A percentile compares a stretch with the other conserved stretches of the same genome.
These are phyloP conservation scores for Orbilia oligospora DNA, from an alignment of 2,329 filamentous ascomycete genomes.

Conservation along the genomic window DNA sequence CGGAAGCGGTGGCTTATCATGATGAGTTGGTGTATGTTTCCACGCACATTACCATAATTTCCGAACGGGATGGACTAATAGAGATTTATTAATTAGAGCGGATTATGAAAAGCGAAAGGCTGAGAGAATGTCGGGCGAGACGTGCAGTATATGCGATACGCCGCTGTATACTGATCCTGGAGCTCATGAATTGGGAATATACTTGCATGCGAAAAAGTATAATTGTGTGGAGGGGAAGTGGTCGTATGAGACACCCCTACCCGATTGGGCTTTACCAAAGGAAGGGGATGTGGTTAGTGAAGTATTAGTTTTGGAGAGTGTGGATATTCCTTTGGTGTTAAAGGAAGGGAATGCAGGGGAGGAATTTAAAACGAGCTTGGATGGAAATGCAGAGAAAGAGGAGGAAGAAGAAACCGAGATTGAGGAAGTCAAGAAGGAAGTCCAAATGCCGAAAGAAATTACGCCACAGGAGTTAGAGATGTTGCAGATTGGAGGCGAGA, in stretches of 20 bases:
- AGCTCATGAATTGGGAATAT: slow-evolving; percentile 84
- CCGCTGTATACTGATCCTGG: slow-evolving; percentile 94
- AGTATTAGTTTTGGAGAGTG: slow-evolving; percentile 46
- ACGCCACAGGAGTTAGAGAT: slow-evolving; percentile 51
- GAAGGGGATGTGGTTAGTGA: slow-evolving; percentile 53
- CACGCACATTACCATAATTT: neutral
- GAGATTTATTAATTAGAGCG: slow-evolving; percentile 28
- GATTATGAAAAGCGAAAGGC: slow-evolving; percentile 90
- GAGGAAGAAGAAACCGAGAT: neutral
- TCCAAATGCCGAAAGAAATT: slow-evolving; percentile 36
- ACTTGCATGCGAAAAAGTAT: slow-evolving; percentile 92
- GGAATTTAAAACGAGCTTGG: slow-evolving; percentile 40
- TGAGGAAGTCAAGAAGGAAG: slow-evolving; percentile 20
- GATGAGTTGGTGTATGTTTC: slow-evolving; percentile 82
- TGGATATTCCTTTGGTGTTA: slow-evolving; percentile 56
- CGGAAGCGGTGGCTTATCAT: slow-evolving; percentile 91
- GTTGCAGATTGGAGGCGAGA: slow-evolving; percentile 35
- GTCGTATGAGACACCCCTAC: slow-evolving; percentile 88
- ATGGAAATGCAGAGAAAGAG: slow-evolving; percentile 27
- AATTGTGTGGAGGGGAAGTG: slow-evolving; percentile 85
- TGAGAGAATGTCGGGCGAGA: slow-evolving; percentile 90
- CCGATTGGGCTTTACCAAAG: slow-evolving; percentile 81
- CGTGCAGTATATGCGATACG: slow-evolving; percentile 85
- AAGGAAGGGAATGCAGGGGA: slow-evolving; percentile 28
- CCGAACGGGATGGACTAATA: neutral